Conservation (phyloP, 768 basidiomycete species). For the Xerocomellus amylosporus region DNA sequence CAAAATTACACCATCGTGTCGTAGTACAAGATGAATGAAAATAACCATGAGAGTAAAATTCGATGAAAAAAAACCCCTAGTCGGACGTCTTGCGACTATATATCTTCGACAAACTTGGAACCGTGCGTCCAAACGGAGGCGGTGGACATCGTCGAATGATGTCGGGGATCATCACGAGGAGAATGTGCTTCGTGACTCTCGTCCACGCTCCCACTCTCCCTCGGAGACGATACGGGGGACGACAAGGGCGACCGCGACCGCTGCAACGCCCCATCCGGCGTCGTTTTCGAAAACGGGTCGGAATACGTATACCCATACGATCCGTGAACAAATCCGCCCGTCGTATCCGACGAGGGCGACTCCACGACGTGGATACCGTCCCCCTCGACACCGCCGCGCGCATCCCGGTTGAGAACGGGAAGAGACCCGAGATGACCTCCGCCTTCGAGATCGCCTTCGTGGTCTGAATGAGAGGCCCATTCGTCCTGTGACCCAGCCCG, state of each 20-base stretch:
- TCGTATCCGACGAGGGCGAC: slow-evolving; percentile 28
- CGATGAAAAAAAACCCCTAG: background rate
- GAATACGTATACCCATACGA: slow-evolving; percentile 12
- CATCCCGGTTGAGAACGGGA: background rate
- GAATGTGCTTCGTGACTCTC: slow-evolving; percentile 5
- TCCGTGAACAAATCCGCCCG: slow-evolving; percentile 7
- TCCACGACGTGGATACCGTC: slow-evolving; percentile 16
- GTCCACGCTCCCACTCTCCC: slow-evolving; percentile 17
- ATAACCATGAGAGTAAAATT: background rate
- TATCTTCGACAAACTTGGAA: slow-evolving; percentile 47
- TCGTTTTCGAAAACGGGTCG: slow-evolving; percentile 23
- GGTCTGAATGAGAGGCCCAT: slow-evolving; percentile 39
- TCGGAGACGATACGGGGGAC: slow-evolving; percentile 20
- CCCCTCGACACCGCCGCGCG: background rate
- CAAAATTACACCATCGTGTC: background rate
- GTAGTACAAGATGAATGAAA: background rate
- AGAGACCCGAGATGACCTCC: background rate
- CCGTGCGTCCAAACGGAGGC: slow-evolving; percentile 42
- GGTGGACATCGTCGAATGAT: slow-evolving; percentile 25
- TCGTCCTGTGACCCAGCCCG: slow-evolving; percentile 48
- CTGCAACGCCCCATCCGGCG: slow-evolving; percentile 6
- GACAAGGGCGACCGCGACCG: slow-evolving; percentile 33
- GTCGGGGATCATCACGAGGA: slow-evolving; percentile 10
- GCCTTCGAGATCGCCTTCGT: slow-evolving; percentile 5
- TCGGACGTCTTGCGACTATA: slow-evolving; percentile 5